Evolutionary conservation across 176 grass and related monocot species (phyloP).

Genomic region (Guadua angustifolia): DNA sequence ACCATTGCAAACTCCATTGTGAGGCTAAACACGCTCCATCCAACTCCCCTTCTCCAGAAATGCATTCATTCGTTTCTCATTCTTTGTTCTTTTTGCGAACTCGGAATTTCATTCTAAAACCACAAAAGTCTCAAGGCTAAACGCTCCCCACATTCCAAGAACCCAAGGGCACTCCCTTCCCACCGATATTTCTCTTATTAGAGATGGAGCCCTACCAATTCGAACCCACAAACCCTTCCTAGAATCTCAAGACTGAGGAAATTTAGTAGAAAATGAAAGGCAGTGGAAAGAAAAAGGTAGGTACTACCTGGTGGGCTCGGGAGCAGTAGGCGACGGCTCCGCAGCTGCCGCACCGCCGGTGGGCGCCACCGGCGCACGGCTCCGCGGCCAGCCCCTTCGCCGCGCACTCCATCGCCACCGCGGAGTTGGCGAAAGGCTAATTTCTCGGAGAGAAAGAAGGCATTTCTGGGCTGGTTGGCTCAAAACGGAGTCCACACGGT

Average conservation of each 20-base stretch:
- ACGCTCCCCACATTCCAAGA: background rate
- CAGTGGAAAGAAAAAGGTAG: background rate
- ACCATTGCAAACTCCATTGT: background rate
- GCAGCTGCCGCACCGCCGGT: slow-evolving; percentile 63
- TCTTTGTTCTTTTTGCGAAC: no score
- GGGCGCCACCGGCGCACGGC: background rate
- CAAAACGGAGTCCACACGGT: no score
- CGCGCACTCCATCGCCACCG: no score
- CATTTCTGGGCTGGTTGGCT: no score
- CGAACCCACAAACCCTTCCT: slow-evolving; percentile 20
- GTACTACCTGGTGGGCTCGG: slow-evolving; percentile 54
- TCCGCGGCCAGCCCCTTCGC: no score
- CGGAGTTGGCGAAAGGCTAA: no score
- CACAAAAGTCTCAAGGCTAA: background rate
- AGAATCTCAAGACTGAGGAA: background rate
- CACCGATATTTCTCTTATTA: background rate
- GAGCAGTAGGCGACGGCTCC: slow-evolving; percentile 72
- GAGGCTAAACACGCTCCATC: background rate
- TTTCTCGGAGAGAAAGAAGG: no score
- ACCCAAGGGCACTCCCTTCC: background rate
- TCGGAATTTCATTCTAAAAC: background rate
- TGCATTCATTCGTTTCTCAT: background rate
- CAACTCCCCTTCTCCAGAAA: background rate
- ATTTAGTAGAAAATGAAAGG: background rate
- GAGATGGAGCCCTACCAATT: background rate